Evolutionary conservation across 495 filamentous ascomycete species (phyloP), one percentile per base, ranked within the genome.

Genomic region (Platismatia glauca): DNA sequence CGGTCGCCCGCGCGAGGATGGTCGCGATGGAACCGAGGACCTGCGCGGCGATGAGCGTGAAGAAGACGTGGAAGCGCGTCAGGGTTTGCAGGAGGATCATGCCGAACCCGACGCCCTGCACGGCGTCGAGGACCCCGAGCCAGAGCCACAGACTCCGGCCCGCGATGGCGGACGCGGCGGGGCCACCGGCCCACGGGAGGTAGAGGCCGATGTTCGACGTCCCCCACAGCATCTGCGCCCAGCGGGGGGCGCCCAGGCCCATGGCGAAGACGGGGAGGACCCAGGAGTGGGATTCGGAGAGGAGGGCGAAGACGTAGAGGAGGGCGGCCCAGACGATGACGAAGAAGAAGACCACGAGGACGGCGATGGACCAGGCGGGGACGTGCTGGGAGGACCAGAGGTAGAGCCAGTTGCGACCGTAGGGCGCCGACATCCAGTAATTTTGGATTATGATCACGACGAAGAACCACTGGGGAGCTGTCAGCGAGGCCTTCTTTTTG

Each of bases 171-270:
- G 78, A 78, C 5, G 73, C 75, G 6, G 80, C 66, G 0, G 79
- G 73, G 18, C 71, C 58, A 7, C 79, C 80, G 1, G 73, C 76
- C 84, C 84, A 87, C 3, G 85, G 85, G 13, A 87, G 71, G 62
- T 81, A 88, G 41, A 73, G 66, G 9, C 83, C 85, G 64, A 84
- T 77, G 39, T 77, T 77, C 1, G 78, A 82, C 0, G 76, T 79
- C 18, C 75, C 78, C 85, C 85, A 88, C 62, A 86, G 79, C 71
- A 84, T 84, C 71, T 87, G 85, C n/a, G 77, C 78, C 84, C 85
- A 88, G 55, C 84, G 75, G 0, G 85, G 85, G 3, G 82, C 80
- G 29, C 81, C 80, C 15, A 88, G 77, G 39, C 83, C 83, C 60
- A 86, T 77, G 48, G 85, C 84, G 69, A 87, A 87, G 63, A 87